Evolutionary conservation across 768 basidiomycete species (phyloP).

Genomic region (Phaeotremella skinneri): DNA sequence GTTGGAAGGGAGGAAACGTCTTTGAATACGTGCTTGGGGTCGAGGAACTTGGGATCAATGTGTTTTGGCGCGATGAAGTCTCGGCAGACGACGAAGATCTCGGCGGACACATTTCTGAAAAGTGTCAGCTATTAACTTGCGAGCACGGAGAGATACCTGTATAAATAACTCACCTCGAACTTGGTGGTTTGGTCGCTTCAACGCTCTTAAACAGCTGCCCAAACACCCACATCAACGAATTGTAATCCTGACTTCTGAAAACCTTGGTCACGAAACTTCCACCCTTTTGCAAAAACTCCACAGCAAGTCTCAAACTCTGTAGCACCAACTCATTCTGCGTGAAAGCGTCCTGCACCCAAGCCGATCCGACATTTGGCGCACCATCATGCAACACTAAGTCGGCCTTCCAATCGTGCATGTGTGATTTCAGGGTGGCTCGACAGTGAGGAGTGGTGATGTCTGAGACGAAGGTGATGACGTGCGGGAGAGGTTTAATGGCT

Average conservation of each 20-base stretch:
- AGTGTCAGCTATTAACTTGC: conserved; percentile 95
- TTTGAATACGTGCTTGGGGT: conserved; percentile 96
- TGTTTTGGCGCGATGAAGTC: conserved; percentile 90
- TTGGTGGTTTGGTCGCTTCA: conserved; percentile 97
- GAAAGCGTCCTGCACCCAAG: conserved; percentile 99
- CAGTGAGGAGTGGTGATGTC: conserved; percentile 94
- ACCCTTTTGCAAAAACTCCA: conserved; percentile 87
- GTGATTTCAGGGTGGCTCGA: conserved; percentile 75
- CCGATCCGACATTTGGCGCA: conserved; percentile 98
- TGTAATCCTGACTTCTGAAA: conserved; percentile 97
- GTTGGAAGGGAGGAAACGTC: conserved; percentile 55
- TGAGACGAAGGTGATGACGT: conserved; percentile 82
- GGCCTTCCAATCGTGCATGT: conserved; percentile 98
- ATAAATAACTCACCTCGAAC: conserved; percentile 68
- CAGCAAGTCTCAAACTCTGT: conserved; percentile 90
- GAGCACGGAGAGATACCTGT: conserved; percentile 99
- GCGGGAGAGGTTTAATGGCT: conserved; percentile 91
- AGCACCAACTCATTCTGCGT: conserved; percentile 93
- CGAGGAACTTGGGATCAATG: conserved; percentile 97
- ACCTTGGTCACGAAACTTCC: conserved; percentile 98
- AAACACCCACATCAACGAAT: conserved; percentile 98
- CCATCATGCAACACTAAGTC: conserved; percentile 98
- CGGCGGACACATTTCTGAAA: conserved; percentile 90
- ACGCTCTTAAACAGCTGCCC: conserved; percentile 92
- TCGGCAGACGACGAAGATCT: conserved; percentile 98